A percentile compares a stretch with the other conserved stretches of the same genome.
phyloP scores from a whole-genome alignment of 345 rosid genomes.

The Gossypium anomalum region DNA sequence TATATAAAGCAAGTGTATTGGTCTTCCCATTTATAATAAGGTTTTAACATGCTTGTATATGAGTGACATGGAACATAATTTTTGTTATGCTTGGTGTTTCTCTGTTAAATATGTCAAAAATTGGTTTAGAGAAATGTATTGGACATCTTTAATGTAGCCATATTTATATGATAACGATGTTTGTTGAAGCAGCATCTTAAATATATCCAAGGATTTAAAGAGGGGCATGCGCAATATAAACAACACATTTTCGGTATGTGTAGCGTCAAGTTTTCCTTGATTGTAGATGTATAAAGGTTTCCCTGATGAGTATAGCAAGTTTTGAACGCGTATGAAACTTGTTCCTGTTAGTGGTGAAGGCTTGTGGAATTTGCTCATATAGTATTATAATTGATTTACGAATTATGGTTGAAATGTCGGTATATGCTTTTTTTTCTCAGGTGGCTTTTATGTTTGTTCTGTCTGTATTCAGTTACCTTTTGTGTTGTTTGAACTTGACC shows the following conservation, averaged over 20 bases:
- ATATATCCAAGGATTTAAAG: not conserved
- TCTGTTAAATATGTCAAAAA: not conserved
- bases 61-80: not conserved
- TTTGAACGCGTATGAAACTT: not conserved
- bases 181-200: not conserved
- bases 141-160: not conserved
- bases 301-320: not conserved
- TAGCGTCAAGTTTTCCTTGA: not conserved
- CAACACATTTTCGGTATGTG: not conserved
- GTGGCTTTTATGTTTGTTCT: too few relatives aligned
- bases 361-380: not conserved
- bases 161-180: not conserved
- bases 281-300: not conserved
- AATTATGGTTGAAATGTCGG: too few relatives aligned
- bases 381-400: too few relatives aligned
- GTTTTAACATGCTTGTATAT: not conserved
- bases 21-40: not conserved
- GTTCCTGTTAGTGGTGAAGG: not conserved
- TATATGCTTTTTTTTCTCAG: too few relatives aligned
- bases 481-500: too few relatives aligned
- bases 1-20: not conserved
- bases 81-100: not conserved
- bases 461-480: not conserved
- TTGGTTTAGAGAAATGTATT: not conserved
- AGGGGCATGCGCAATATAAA: not conserved